Evolutionary conservation across 2,329 filamentous ascomycete genomes (phyloP).

Genomic region (Pseudocercospora crystallina): DNA sequence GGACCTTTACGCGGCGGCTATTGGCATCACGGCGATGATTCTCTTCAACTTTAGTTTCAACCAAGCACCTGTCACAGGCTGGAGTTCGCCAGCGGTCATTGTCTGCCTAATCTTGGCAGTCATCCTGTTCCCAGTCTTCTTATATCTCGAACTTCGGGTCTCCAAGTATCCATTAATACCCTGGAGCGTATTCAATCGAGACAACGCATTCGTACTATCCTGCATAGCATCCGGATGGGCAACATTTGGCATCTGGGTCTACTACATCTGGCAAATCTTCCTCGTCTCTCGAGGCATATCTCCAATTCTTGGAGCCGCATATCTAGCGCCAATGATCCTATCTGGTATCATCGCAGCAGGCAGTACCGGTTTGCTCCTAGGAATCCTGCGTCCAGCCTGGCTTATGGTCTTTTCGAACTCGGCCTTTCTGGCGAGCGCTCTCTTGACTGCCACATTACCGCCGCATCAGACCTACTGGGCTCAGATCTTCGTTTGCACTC

Average conservation of each 20-base stretch:
- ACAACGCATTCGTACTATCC: constrained; percentile 57
- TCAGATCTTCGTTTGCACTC: constrained; percentile 58
- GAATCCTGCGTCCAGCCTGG: constrained; percentile 25
- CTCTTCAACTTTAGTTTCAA: constrained; percentile 69
- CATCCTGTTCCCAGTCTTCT: constrained; percentile 56
- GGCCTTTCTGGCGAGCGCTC: constrained; percentile 42
- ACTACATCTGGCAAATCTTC: constrained; percentile 47
- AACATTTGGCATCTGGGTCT: constrained; percentile 24
- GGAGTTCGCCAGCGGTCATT: constrained; percentile 58
- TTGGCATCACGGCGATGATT: constrained; percentile 57
- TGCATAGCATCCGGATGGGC: constrained; percentile 47
- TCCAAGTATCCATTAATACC: constrained; percentile 59
- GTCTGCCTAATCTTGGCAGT: constrained; percentile 58
- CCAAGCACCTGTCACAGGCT: constrained; percentile 61
- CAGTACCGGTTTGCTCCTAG: constrained; percentile 28
- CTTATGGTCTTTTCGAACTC: constrained; percentile 38
- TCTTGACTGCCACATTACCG: constrained; percentile 47
- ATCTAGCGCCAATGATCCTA: constrained; percentile 46
- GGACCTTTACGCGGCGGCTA: constrained; percentile 46
- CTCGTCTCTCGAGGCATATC: constrained; percentile 41
- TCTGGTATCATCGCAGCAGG: constrained; percentile 47
- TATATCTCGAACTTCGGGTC: constrained; percentile 50
- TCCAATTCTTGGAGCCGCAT: constrained; percentile 46
- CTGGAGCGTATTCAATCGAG: constrained; percentile 49
- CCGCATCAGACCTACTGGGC: constrained; percentile 62